These are phyloP conservation scores for Umbellularia californica DNA, from an alignment of 164 flowering plant species.

Conservation along the genomic window DNA sequence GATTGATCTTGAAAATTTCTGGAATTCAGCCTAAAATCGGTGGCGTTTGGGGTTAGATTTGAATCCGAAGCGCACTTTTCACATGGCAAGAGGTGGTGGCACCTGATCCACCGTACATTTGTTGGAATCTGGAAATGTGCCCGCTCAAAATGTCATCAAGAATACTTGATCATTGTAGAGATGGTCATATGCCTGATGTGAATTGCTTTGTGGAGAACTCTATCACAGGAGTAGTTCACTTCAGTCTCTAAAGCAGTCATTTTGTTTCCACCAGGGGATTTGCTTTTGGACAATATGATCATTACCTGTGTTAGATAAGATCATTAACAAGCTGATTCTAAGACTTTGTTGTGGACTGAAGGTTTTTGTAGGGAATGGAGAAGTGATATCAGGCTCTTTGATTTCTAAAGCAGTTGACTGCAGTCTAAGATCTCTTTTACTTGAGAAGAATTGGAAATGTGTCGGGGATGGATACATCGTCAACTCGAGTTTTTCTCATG, in stretches of 20 bases:
- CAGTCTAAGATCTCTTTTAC: slow-evolving; percentile 9
- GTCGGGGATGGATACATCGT: slow-evolving; percentile 10
- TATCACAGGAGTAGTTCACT: background rate
- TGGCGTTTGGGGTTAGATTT: no score
- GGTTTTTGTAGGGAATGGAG: slow-evolving; percentile 14
- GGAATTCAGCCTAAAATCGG: no score
- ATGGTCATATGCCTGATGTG: no score
- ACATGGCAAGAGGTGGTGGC: no score
- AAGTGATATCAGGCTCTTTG: slow-evolving; percentile 10
- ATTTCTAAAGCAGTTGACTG: slow-evolving; percentile 13
- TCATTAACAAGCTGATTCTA: background rate
- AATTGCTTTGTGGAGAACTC: background rate
- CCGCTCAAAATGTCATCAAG: no score
- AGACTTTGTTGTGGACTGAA: background rate
- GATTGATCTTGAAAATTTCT: no score
- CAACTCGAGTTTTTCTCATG: slow-evolving; percentile 4
- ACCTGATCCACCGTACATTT: no score
- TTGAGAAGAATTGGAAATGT: slow-evolving; percentile 13
- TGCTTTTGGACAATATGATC: background rate
- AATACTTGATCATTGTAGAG: no score
- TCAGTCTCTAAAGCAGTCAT: background rate
- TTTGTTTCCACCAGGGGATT: background rate
- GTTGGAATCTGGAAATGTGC: no score
- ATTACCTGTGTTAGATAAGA: background rate
- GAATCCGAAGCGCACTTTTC: no score